Evolutionary conservation across 2,329 filamentous ascomycete genomes (phyloP), one percentile per base, ranked within the genome.

Genomic region (Cercospora nicotianae): DNA sequence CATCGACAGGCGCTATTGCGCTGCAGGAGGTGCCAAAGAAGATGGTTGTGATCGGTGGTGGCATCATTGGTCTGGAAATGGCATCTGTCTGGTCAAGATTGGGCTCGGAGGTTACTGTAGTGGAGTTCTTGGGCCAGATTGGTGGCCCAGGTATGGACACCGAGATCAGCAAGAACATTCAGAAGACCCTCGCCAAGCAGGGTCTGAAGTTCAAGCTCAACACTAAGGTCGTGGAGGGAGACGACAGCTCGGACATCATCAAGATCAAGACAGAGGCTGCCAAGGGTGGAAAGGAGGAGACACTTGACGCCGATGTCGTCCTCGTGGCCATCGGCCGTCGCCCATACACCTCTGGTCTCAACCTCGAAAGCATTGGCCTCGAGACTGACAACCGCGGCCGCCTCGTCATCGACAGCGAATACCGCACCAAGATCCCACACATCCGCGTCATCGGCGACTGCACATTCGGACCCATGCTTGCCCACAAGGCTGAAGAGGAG

Each of bases 1-100:
- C 93, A 76, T 97, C 93, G 85, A 99, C 95, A 63, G 95, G 95
- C 73, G 95, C 95, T 73, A 90, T 99, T 78, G 87, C 93, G 48
- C 87, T 99, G 69, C 87, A 92, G 77, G 87, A 96, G 85, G 91
- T 99, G 42, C 95, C 95, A 53, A 93, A 97, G 87, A 95, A 92
- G 83, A 91, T 99, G 91, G 86, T 96, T 72, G 95, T 99, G 76
- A 97, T 99, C 79, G 95, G 95, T 75, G 95, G 95, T 80, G 95
- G 95, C 81, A 99, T 99, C 81, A 99, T 99, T 78, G 95, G 95
- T 79, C 89, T 99, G 51, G 95, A 99, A 84, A 99, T 99, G 95
- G 89, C 85, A 72, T 98, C 94, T 63, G 95, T 99, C 64, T 99
- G 95, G 95, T 97, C 93, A 69, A 89, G 95, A 77, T 86, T 99